A percentile compares a stretch with the other conserved stretches of the same genome.
These are phyloP conservation scores for Trifolium fragiferum DNA, from an alignment of 306 rosid genomes.

Conservation along the genomic window DNA sequence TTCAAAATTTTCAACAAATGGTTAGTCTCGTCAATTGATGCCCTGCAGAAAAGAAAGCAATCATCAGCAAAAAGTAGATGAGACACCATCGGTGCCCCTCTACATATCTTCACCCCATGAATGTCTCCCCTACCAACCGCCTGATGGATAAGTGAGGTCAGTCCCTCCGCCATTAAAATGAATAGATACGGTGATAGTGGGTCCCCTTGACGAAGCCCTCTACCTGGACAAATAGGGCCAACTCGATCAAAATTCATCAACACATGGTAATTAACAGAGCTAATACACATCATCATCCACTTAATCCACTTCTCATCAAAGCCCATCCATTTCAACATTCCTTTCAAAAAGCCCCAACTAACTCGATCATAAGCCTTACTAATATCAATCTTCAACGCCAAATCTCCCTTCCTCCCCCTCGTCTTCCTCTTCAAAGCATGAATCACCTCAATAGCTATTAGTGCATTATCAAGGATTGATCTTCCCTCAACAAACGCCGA, in stretches of 20 bases:
- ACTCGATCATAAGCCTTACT: neutral
- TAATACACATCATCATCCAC: neutral
- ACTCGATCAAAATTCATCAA: neutral
- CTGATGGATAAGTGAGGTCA: neutral
- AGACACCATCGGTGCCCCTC: neutral
- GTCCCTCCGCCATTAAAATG: fast-evolving
- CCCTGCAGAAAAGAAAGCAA: too few relatives aligned
- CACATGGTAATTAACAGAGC: too few relatives aligned
- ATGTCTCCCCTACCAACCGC: fast-evolving
- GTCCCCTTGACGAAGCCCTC: neutral
- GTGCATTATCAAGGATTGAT: neutral
- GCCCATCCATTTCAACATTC: neutral
- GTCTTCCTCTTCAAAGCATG: neutral
- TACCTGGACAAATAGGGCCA: neutral
- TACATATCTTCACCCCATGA: neutral
- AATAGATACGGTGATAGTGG: neutral
- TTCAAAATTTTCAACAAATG: too few relatives aligned
- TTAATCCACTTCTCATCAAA: neutral
- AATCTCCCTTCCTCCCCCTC: fast-evolving
- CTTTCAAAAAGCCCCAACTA: neutral
- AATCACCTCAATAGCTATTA: neutral
- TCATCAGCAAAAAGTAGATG: neutral
- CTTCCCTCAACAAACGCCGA: neutral
- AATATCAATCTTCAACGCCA: neutral
- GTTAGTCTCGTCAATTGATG: too few relatives aligned